Evolutionary conservation across 768 basidiomycete genomes (phyloP), one percentile per base, ranked within the genome.

Genomic region (Tulasnella sp.): DNA sequence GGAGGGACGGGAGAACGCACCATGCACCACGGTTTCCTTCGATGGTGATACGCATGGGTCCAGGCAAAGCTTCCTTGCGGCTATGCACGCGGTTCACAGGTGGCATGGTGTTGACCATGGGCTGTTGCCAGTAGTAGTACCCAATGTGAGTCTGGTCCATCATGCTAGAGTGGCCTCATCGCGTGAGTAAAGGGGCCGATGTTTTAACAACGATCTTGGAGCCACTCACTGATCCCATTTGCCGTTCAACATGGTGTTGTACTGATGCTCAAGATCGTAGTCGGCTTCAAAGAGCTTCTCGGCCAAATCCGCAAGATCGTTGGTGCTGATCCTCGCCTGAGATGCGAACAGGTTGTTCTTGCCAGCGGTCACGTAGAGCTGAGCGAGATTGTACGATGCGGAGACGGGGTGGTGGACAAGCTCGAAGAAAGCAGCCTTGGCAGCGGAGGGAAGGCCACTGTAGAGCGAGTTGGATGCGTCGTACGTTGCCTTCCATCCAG

Each of bases 51-150:
- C 92, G 85, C 90, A 93, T 91, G 3, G 88, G 87, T n/a, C 92
- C 91, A 42, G 90, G 85, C 2, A 91, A 83, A 0, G 88, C 89
- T 79, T 89, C 88, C 83, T 91, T 92, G 79, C 87, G 88, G 19
- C 86, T 83, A 80, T 90, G 88, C 34, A 90, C 88, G 56, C 88
- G 85, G 73, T 87, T 88, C 71, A 90, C 84, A 44, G 84, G 83
- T 7, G 89, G 90, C 89, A 90, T 90, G 31, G 89, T 88, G 84
- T 93, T 89, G 19, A 88, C 87, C 89, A 90, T 90, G 5, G 92
- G 91, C 82, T 85, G 91, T 80, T 93, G 92, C 90, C 92, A 92
- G 84, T 93, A 92, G 80, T 87, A 89, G 80, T 91, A 92, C 77
- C 88, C 88, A 79, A 90, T 82, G 84, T 90, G 91, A 56, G 91